Conservation (phyloP, 805 yeast genomes). For the Scheffersomyces lignosus region DNA sequence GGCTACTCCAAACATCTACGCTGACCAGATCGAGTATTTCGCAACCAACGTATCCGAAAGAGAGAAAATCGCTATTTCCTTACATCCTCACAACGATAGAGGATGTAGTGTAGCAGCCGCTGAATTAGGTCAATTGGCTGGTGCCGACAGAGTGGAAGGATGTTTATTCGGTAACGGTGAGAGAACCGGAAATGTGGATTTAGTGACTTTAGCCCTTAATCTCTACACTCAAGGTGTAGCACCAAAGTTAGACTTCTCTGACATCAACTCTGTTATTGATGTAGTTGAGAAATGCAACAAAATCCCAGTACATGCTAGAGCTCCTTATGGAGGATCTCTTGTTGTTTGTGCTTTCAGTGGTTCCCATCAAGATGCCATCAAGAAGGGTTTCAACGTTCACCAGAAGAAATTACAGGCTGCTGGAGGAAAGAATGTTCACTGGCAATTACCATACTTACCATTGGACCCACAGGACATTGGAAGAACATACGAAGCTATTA, state of each 20-base stretch:
- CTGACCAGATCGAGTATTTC: constrained; percentile 82
- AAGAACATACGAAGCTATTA: constrained; percentile 88
- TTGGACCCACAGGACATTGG: constrained; percentile 85
- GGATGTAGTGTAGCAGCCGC: constrained; percentile 92
- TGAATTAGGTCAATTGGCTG: constrained; percentile 77
- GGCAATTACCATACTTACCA: constrained; percentile 83
- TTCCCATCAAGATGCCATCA: constrained; percentile 87
- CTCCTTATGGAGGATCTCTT: constrained; percentile 81
- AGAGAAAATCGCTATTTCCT: constrained; percentile 69
- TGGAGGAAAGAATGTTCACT: constrained; percentile 40
- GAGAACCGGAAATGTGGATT: constrained; percentile 83
- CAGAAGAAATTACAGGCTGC: constrained; percentile 37
- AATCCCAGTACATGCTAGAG: constrained; percentile 74
- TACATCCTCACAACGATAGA: constrained; percentile 83
- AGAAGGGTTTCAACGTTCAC: constrained; percentile 67
- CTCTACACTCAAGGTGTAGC: constrained; percentile 76
- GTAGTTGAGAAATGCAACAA: constrained; percentile 78
- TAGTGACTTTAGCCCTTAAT: constrained; percentile 75
- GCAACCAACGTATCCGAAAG: constrained; percentile 60
- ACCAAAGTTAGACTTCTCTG: constrained; percentile 71
- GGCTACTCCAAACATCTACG: constrained; percentile 78
- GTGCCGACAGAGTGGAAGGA: constrained; percentile 88
- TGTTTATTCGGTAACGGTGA: constrained; percentile 86
- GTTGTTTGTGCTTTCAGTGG: constrained; percentile 85
- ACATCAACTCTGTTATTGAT: constrained; percentile 64